Conservation (phyloP, 176 grass and related monocot species). For the Raddia guianensis region DNA sequence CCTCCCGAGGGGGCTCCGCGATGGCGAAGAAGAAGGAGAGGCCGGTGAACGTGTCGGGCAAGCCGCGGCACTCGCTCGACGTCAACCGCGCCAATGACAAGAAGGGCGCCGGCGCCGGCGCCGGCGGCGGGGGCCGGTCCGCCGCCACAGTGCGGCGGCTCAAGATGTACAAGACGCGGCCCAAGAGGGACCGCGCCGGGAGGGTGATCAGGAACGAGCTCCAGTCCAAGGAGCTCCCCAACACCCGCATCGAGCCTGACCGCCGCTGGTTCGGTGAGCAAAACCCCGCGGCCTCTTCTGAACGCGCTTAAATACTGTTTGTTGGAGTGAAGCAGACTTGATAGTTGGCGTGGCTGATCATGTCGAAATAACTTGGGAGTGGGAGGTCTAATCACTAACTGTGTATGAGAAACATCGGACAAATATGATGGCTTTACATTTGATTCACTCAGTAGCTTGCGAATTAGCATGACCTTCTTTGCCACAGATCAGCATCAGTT, state of each 20-base stretch:
- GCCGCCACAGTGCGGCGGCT: slow-evolving; percentile 80
- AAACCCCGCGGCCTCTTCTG: not conserved
- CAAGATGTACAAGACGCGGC: slow-evolving; percentile 73
- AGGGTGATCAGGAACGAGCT: slow-evolving; percentile 69
- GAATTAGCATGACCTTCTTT: not conserved
- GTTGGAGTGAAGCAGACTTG: not conserved
- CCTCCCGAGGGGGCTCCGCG: not conserved
- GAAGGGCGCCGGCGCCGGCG: slow-evolving; percentile 49
- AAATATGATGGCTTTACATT: not conserved
- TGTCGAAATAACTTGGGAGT: not conserved
- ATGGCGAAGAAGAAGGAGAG: slow-evolving; percentile 93
- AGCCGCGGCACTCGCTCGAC: slow-evolving; percentile 89
- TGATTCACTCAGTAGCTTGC: not conserved
- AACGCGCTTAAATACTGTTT: not conserved
- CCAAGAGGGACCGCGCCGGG: slow-evolving; percentile 65
- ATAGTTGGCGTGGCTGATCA: not conserved
- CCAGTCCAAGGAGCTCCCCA: slow-evolving; percentile 89
- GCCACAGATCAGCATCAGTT: not conserved
- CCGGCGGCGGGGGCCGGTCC: slow-evolving; percentile 58
- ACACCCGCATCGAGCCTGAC: slow-evolving; percentile 85
- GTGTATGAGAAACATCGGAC: not conserved
- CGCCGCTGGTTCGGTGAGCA: slow-evolving; percentile 79
- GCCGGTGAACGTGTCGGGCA: slow-evolving; percentile 83
- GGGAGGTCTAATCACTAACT: not conserved
- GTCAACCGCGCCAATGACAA: slow-evolving; percentile 92